Conservation (phyloP, 148 eudicot genomes). For the Rhododendron vialii region DNA sequence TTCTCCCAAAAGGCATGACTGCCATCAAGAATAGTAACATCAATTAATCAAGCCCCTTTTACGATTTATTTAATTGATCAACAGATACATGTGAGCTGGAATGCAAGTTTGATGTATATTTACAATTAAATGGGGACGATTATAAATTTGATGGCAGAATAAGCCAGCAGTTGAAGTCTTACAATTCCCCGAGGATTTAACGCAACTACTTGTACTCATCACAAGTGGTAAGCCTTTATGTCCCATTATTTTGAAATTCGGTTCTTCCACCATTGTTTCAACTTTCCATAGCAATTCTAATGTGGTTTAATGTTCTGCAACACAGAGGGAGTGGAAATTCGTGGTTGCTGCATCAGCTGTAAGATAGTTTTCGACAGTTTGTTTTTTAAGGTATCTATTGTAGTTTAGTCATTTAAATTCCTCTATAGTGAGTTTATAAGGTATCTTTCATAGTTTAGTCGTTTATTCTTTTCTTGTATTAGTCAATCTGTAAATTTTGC, state of each 20-base stretch:
- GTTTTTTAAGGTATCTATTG: not conserved
- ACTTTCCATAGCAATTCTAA: not conserved
- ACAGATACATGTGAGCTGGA: not conserved
- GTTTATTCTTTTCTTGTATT: not conserved
- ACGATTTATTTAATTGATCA: not conserved
- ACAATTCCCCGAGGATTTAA: not conserved
- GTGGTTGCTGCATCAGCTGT: not conserved
- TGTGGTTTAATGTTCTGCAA: not conserved
- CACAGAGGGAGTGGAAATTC: not conserved
- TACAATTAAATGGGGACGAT: not conserved
- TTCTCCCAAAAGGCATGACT: conserved; percentile 11
- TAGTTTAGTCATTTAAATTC: not conserved
- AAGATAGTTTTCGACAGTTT: not conserved
- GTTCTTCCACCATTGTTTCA: not conserved
- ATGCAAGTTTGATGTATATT: not conserved
- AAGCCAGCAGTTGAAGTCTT: not conserved
- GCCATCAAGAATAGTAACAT: not conserved
- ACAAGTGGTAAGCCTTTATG: not conserved
- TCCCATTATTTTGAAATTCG: not conserved
- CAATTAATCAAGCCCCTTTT: not conserved
- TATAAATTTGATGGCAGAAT: not conserved
- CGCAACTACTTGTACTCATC: not conserved
- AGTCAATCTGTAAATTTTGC: not conserved
- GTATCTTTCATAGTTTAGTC: not conserved
- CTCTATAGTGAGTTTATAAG: not conserved